Evolutionary conservation across 768 basidiomycete genomes (phyloP).

Genomic region (Mycena pura): DNA sequence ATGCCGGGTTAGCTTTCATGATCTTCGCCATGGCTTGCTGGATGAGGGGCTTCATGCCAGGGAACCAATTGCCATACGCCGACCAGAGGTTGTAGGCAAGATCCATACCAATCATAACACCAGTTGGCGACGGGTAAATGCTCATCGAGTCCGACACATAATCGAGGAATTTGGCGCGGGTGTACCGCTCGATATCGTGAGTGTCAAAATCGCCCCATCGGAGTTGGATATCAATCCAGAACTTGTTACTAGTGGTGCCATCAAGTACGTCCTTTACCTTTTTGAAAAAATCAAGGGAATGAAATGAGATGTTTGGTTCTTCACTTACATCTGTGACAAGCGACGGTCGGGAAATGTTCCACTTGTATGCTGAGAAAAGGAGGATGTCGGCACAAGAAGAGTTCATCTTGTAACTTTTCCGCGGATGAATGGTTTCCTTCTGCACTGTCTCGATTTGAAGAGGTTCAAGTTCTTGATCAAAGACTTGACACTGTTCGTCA

Average conservation of each 20-base stretch:
- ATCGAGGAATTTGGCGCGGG: constrained; percentile 98
- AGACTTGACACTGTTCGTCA: constrained; percentile 83
- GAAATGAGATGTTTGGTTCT: neutral
- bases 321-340: constrained; percentile 86
- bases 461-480: constrained; percentile 98
- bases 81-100: constrained; percentile 98
- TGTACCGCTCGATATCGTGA: constrained; percentile 98
- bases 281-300: constrained; percentile 6
- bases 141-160: constrained; percentile 98
- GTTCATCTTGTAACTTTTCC: constrained; percentile 99
- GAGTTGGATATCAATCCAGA: constrained; percentile 96
- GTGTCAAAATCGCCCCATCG: constrained; percentile 99
- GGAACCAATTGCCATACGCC: constrained; percentile 99
- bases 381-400: constrained; percentile 99
- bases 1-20: constrained; percentile 99
- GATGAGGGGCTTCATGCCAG: constrained; percentile 96
- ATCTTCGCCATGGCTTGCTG: constrained; percentile 99
- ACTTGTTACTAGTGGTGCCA: constrained; percentile 98
- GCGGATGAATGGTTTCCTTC: constrained; percentile 99
- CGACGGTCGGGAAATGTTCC: constrained; percentile 97
- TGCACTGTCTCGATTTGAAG: constrained; percentile 99
- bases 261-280: constrained; percentile 94
- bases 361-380: constrained; percentile 96
- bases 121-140: constrained; percentile 98
- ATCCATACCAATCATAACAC: constrained; percentile 99